Percentiles rank a stretch among this genome's conserved stretches.
These are phyloP conservation scores for Leishmania guyanensis DNA, from an alignment of 208 protist species.

Conservation along the genomic window DNA sequence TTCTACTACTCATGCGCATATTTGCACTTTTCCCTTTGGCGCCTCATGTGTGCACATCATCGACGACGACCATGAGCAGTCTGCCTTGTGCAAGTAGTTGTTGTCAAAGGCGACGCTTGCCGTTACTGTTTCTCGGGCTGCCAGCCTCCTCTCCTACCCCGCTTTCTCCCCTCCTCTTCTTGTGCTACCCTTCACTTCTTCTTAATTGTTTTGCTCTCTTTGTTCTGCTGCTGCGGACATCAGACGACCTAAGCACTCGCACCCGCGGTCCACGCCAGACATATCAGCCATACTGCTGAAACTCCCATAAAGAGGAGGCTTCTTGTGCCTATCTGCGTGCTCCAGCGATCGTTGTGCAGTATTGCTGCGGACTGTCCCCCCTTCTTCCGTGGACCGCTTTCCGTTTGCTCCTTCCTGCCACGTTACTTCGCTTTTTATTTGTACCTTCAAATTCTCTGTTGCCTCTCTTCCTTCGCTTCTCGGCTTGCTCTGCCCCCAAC, in stretches of 20 bases:
- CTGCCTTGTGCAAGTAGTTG: not conserved
- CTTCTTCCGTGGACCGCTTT: not conserved
- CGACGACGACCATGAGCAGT: not conserved
- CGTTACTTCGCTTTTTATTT: not conserved
- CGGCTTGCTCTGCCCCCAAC: not conserved
- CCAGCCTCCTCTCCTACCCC: not conserved
- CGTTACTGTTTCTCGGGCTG: not conserved
- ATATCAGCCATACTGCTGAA: not conserved
- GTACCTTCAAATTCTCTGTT: not conserved
- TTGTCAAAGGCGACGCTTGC: not conserved
- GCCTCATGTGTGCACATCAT: not conserved
- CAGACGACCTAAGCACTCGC: not conserved
- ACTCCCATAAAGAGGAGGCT: not conserved
- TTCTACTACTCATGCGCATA: slow-evolving; percentile 6
- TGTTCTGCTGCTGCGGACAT: not conserved
- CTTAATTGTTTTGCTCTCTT: not conserved
- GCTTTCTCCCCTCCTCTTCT: not conserved
- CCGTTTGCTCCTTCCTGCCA: not conserved
- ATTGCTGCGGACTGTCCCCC: not conserved
- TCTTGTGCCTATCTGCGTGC: slow-evolving; percentile 1
- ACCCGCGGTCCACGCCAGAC: not conserved
- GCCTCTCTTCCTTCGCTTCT: not conserved
- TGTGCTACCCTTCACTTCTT: not conserved
- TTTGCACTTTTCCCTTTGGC: not conserved
- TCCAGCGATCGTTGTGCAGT: not conserved